Conservation (phyloP, 75 land plant species). For the Adiantum capillusveneris region DNA sequence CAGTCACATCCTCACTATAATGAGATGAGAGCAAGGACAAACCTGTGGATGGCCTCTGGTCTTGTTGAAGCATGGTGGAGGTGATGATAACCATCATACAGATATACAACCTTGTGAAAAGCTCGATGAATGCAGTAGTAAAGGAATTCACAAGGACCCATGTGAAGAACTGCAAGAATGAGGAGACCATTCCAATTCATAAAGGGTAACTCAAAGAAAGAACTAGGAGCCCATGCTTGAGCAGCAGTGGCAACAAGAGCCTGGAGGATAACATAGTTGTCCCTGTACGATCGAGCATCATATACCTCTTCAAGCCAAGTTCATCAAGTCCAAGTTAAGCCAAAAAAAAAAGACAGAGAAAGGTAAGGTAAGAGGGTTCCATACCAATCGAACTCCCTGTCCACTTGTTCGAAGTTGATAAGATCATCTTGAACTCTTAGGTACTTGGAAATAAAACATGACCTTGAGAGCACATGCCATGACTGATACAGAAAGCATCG, state of each 20-base stretch:
- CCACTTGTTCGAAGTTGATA: slow-evolving; percentile 27
- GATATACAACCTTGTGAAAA: slow-evolving; percentile 9
- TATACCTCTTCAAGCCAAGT: background rate
- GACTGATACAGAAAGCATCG: background rate
- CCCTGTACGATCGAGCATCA: slow-evolving; percentile 18
- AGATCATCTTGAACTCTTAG: slow-evolving; percentile 18
- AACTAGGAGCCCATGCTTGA: slow-evolving; percentile 10
- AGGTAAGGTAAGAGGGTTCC: too few relatives aligned
- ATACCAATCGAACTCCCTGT: slow-evolving; percentile 32
- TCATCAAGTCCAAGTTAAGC: background rate
- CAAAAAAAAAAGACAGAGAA: too few relatives aligned
- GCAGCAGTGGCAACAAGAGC: slow-evolving; percentile 18
- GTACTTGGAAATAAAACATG: slow-evolving; percentile 15
- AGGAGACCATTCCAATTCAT: slow-evolving; percentile 22
- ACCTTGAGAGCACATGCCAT: background rate
- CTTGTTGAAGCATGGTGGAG: slow-evolving; percentile 26
- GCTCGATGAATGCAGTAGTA: slow-evolving; percentile 33
- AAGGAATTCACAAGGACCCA: slow-evolving; percentile 26
- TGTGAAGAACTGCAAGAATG: slow-evolving; percentile 20
- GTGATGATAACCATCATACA: slow-evolving; percentile 22
- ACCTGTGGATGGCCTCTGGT: slow-evolving; percentile 38
- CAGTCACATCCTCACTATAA: background rate
- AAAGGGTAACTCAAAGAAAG: slow-evolving; percentile 15
- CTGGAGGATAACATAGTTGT: slow-evolving; percentile 32
- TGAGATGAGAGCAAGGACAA: background rate